Base-by-base conservation (phyloP, 169 alveolate species). In the Plasmodium gaboni region DNA sequence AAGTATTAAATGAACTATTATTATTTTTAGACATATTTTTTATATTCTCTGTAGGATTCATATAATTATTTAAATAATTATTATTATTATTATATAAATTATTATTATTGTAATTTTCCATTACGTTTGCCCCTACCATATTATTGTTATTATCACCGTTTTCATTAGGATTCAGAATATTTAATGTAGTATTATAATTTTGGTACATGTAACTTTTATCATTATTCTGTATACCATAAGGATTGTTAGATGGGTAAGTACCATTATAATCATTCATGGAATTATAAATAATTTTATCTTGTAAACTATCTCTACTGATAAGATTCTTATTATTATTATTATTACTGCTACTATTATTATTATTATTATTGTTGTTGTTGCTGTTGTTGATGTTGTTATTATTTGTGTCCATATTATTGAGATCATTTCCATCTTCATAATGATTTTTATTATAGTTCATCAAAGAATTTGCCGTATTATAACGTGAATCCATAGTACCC, bases 1-100 rank as follows among this genome's bases (percentile, higher is more conserved):
- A 53, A 13, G 53, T 48, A 59, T 24, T 51, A 71, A 12, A 48
- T 71, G 64, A 17, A 67, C 19, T 32, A 38, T 71, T 71, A 59
- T 59, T 71, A 24, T 69, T 46, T 15, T 71, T 24, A n/a, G 61
- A 6, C 55, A n/a, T 28, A 50, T 51, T 57, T 19, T 19, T 69
- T 48, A 26, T 50, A 24, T 51, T 51, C 28, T 50, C 65, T 28
- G 10, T 50, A 28, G 67, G 44, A 71, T 24, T 48, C 13, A 51
- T 28, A 50, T 50, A 71, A 51, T 32, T 57, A 15, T 22, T 15
- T 32, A 46, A 12, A 32, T 24, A 71, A 8, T 28, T 48, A 71
- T 17, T 50, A 48, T 53, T 48, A 53, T 26, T 71, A 17, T 8
- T 44, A 38, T 38, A 38, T 38, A 38, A 38, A 17, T 12, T 71